Evolutionary conservation across 2,329 filamentous ascomycete genomes (phyloP).

Genomic region (Pseudogymnoascus sp.): DNA sequence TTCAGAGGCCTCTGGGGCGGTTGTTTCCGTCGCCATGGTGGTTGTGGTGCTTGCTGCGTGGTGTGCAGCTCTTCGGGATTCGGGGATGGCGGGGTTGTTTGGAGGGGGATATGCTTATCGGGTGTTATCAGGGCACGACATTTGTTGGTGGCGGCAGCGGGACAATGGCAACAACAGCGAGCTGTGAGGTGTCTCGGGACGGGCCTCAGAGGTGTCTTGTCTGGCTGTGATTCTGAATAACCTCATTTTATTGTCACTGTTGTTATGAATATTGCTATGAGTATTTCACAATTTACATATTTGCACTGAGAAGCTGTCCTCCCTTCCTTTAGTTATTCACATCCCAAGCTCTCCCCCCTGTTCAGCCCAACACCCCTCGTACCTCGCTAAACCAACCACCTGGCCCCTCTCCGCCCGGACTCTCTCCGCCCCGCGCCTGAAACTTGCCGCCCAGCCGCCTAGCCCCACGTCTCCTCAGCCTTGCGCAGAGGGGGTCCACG

Average conservation of each 20-base stretch:
- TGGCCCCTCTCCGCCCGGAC: background rate
- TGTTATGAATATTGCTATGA: no score
- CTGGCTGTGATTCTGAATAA: background rate
- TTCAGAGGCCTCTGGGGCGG: conserved; percentile 2
- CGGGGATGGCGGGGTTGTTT: background rate
- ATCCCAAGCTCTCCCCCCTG: background rate
- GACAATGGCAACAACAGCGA: background rate
- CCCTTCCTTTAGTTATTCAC: background rate
- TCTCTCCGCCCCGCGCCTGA: background rate
- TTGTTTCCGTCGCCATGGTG: background rate
- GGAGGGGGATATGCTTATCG: background rate
- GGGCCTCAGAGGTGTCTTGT: background rate
- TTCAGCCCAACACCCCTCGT: background rate
- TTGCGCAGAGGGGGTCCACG: background rate
- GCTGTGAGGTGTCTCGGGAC: background rate
- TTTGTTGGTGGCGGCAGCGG: background rate
- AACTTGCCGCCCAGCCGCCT: background rate
- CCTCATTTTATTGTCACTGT: background rate
- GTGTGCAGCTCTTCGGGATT: background rate
- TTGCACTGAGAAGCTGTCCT: background rate
- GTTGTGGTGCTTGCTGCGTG: background rate
- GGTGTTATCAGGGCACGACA: conserved; percentile 3
- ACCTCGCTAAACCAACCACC: background rate
- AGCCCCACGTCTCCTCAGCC: background rate
- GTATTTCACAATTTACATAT: background rate